Base-by-base conservation (phyloP, 768 basidiomycete species). In the Phylloporus sp. region DNA sequence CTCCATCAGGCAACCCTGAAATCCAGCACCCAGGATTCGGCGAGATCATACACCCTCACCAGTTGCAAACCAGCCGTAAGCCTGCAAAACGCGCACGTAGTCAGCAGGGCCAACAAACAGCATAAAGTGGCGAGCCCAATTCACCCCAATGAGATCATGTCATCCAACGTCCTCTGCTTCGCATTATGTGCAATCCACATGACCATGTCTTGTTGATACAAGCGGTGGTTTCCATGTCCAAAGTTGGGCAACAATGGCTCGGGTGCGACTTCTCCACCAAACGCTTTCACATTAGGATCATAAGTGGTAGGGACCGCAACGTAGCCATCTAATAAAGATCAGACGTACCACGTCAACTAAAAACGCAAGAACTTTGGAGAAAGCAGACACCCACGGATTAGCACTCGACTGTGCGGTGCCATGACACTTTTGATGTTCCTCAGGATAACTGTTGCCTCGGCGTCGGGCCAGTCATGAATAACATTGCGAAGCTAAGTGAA, bases 181-280 rank as follows among this genome's bases (percentile, higher is more conserved):
- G 69, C 61, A 44, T 80, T 78, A 12, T 73, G 58, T 11, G 69
- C 18, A 11, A 61, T 36, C 71, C 77, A 72, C 78, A 80, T 77
- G 44, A 70, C 71, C 38, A 80, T 42, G 52, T 80, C 79, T 43
- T 72, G 72, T 31, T 74, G 62, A 53, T 79, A 79, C 26, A 65
- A 64, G 6, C 72, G 62, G 32, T 72, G 60, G 39, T 64, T 66
- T 2, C 74, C 77, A 8, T 70, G 65, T 18, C 75, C 77, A 45
- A 72, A 79, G 58, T 78, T 79, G 6, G 78, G 15, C 27, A 26
- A 28, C 41, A 43, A 28, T 10, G 41, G 79, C 47, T 72, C 70
- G 0, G 77, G 77, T 1, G 75, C 76, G 53, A 58, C 39, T 11
- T 63, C 65, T 64, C 55, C 36, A 34, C 54, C 52, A 23, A 45